phyloP scores from a whole-genome alignment of 2,329 filamentous ascomycete species.

The Claviceps pusilla region DNA sequence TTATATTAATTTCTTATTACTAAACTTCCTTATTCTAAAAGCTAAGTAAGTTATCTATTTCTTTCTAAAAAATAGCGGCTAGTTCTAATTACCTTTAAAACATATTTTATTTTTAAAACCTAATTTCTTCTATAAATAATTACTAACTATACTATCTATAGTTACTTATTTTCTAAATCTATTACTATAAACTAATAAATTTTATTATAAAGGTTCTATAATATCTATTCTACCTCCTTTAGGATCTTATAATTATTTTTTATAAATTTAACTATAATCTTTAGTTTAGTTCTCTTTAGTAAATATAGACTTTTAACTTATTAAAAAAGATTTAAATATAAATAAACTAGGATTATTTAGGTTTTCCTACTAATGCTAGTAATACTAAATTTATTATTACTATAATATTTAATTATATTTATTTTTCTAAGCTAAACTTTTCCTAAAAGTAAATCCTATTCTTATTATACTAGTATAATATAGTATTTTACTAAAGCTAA shows the following conservation, averaged over 20 bases:
- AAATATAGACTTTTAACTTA: neutral
- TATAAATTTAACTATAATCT: neutral
- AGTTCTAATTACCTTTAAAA: neutral
- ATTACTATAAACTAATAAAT: neutral
- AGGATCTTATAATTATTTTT: neutral
- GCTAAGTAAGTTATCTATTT: no score
- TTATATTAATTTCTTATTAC: no score
- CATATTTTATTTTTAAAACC: no score
- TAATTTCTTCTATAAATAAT: neutral
- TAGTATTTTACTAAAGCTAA: neutral
- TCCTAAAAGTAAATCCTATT: neutral
- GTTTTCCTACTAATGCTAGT: no score
- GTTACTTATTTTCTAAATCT: no score
- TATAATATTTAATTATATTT: neutral
- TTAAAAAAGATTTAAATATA: neutral
- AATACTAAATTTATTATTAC: neutral
- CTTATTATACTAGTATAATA: neutral
- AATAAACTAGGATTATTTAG: no score
- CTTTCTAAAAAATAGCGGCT: no score
- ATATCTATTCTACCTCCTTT: neutral
- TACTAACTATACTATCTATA: no score
- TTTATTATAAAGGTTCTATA: neutral
- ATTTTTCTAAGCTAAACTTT: neutral
- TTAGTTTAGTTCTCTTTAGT: neutral
- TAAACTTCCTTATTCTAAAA: no score